phyloP scores from a whole-genome alignment of 2,329 filamentous ascomycete species.

The Fonsecaea erecta region DNA sequence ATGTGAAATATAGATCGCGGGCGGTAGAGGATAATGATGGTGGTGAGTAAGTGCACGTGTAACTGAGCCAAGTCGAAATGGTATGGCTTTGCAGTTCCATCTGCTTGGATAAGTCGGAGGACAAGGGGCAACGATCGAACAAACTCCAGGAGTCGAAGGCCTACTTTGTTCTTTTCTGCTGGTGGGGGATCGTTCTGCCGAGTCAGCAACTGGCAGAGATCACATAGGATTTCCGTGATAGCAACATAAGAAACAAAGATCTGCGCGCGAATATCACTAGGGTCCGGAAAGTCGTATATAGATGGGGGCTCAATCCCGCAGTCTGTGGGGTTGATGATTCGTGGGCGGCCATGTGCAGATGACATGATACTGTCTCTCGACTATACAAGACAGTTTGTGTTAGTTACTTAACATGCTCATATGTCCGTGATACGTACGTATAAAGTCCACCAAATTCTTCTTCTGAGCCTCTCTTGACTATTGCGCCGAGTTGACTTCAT shows the following conservation, averaged over 20 bases:
- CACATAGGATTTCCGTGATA: constrained; percentile 23
- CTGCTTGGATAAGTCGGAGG: constrained; percentile 14
- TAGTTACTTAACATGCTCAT: background rate
- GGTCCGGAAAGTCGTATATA: constrained; percentile 23
- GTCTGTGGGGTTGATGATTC: constrained; percentile 22
- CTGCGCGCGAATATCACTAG: constrained; percentile 19
- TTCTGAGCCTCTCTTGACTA: constrained; percentile 15
- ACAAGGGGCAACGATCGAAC: constrained; percentile 13
- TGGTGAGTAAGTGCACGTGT: constrained; percentile 24
- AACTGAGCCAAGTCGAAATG: constrained; percentile 26
- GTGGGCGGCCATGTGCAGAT: constrained; percentile 25
- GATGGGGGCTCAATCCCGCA: constrained; percentile 22
- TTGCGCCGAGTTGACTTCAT: constrained; percentile 10
- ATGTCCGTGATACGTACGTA: background rate
- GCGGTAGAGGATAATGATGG: constrained; percentile 26
- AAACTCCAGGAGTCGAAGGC: constrained; percentile 18
- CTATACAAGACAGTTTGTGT: background rate
- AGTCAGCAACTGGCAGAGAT: constrained; percentile 24
- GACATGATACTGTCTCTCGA: constrained; percentile 27
- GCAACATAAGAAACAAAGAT: constrained; percentile 27
- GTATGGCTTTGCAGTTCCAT: constrained; percentile 18
- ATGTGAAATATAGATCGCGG: constrained; percentile 24
- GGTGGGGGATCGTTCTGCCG: constrained; percentile 12
- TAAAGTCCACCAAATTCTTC: constrained; percentile 28
- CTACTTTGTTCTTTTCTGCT: constrained; percentile 10